Evolutionary conservation across 208 protist genomes (phyloP).

Genomic region (Leishmania braziliensis): DNA sequence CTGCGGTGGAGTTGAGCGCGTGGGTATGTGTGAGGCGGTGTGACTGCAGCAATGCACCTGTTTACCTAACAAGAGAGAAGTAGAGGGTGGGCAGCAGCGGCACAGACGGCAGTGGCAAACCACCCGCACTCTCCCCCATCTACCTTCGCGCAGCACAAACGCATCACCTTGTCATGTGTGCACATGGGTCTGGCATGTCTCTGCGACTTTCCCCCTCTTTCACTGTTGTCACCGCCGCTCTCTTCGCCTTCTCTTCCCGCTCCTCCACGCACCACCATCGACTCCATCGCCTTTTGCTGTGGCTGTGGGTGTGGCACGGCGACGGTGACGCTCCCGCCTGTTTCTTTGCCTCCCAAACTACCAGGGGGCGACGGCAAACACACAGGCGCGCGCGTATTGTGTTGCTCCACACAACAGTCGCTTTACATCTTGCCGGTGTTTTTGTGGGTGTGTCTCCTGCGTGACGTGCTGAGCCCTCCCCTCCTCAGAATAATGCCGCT

Average conservation of each 20-base stretch:
- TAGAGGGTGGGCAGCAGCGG: not conserved
- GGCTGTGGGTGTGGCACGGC: not conserved
- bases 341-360: not conserved
- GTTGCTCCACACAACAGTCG: too few relatives aligned
- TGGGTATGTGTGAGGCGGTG: not conserved
- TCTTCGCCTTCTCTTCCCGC: not conserved
- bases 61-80: not conserved
- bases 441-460: not conserved
- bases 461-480: not conserved
- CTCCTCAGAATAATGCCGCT: not conserved
- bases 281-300: not conserved
- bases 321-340: not conserved
- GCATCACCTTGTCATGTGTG: not conserved
- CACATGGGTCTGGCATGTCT: not conserved
- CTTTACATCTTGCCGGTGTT: not conserved
- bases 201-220: too few relatives aligned
- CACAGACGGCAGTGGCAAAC: not conserved
- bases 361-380: not conserved
- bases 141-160: not conserved
- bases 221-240: not conserved
- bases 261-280: not conserved
- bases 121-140: not conserved
- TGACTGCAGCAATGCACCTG: too few relatives aligned
- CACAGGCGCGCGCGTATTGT: not conserved
- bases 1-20: not conserved